phyloP scores from a whole-genome alignment of 2,329 filamentous ascomycete species.

The Nigrospora oryzae region DNA sequence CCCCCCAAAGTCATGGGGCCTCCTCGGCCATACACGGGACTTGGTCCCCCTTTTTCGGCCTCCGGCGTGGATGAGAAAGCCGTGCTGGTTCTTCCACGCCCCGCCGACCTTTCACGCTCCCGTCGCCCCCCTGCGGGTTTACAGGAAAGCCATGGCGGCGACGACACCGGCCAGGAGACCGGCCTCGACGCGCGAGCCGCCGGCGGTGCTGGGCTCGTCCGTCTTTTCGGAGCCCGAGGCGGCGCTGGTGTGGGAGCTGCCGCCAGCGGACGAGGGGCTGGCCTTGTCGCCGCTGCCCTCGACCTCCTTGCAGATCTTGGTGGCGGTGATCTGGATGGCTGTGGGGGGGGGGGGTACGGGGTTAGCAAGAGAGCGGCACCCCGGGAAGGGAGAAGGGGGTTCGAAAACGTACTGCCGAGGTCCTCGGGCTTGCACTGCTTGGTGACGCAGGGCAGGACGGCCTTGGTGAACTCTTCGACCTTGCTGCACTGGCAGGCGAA shows the following conservation, averaged over 20 bases:
- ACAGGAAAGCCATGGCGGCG: conserved; percentile 18
- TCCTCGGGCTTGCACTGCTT: conserved; percentile 21
- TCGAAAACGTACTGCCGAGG: conserved; percentile 18
- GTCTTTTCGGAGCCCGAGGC: conserved; percentile 5
- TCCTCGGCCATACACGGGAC: too few species aligned
- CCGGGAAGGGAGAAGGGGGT: not conserved
- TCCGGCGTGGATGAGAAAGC: too few species aligned
- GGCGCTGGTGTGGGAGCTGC: conserved; percentile 2
- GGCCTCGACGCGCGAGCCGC: conserved; percentile 14
- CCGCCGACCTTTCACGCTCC: not conserved
- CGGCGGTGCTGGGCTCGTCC: conserved; percentile 4
- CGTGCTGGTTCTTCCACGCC: not conserved
- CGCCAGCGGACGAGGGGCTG: conserved; percentile 6
- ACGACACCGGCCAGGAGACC: conserved; percentile 20
- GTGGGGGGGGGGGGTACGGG: not conserved
- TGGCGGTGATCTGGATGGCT: conserved; percentile 8
- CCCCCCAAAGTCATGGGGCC: too few species aligned
- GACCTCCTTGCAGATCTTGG: conserved; percentile 8
- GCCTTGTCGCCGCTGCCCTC: conserved; percentile 7
- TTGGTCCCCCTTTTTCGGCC: too few species aligned
- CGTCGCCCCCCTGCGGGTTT: not conserved
- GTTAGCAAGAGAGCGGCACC: not conserved
- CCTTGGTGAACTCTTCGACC: conserved; percentile 19
- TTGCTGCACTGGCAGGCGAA: conserved; percentile 25
- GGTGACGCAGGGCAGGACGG: conserved; percentile 24